Evolutionary conservation across 345 rosid species (phyloP).

Genomic region (Nephelium lappaceum): DNA sequence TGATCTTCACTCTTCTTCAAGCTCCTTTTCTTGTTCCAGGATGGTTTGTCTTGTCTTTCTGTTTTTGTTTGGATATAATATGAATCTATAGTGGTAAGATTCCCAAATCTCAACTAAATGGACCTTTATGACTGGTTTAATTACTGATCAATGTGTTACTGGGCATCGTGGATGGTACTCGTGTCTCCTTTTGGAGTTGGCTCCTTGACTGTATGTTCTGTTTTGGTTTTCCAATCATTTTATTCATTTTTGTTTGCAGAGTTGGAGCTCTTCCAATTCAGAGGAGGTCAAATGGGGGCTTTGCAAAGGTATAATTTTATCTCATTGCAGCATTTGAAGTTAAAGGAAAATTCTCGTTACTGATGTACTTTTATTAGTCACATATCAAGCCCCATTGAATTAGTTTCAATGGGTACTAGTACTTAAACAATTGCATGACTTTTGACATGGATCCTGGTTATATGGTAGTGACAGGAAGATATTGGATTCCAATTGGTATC

Average conservation of each 20-base stretch:
- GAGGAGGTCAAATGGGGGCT: slow-evolving; percentile 42
- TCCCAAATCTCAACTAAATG: slow-evolving; percentile 5
- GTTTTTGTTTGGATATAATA: slow-evolving; percentile 29
- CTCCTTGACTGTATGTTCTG: slow-evolving; percentile 1
- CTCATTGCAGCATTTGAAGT: background rate
- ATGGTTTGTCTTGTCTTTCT: slow-evolving; percentile 41
- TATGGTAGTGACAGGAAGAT: background rate
- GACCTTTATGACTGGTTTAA: background rate
- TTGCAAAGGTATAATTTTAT: slow-evolving; percentile 56
- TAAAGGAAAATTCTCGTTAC: background rate
- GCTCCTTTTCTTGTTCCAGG: slow-evolving; percentile 20
- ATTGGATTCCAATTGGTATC: background rate
- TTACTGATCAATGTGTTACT: background rate
- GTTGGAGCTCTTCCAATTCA: slow-evolving; percentile 43
- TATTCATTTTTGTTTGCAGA: slow-evolving; percentile 45
- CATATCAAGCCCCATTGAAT: background rate
- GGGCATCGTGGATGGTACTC: slow-evolving; percentile 13
- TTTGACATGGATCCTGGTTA: background rate
- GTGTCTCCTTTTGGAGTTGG: slow-evolving; percentile 7
- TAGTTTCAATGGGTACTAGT: no score
- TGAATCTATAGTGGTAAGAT: slow-evolving; percentile 35
- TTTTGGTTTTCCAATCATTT: slow-evolving; percentile 19
- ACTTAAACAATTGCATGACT: background rate
- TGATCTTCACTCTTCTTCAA: slow-evolving; percentile 18
- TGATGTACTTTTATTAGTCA: background rate